Evolutionary conservation across 805 yeast genomes (phyloP).

Genomic region (Yarrowia bubula): DNA sequence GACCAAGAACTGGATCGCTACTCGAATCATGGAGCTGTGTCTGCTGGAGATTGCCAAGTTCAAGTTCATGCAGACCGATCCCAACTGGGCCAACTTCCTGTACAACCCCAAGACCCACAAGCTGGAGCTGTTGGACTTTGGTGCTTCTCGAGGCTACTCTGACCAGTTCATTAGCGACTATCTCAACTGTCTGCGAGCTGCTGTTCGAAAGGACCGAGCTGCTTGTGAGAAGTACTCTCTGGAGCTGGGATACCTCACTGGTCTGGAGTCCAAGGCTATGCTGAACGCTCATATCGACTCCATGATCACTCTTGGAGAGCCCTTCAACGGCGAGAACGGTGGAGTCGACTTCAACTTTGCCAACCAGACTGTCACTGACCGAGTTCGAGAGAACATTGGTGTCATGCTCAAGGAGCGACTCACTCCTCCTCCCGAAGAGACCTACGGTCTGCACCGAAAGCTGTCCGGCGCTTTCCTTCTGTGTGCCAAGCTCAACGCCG

Average conservation of each 20-base stretch:
- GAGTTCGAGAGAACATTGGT: slow-evolving; percentile 84
- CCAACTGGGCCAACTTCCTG: slow-evolving; percentile 97
- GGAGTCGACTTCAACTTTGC: slow-evolving; percentile 61
- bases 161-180: slow-evolving; percentile 68
- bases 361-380: slow-evolving; percentile 86
- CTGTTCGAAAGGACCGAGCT: slow-evolving; percentile 64
- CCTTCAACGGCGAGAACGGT: slow-evolving; percentile 60
- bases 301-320: slow-evolving; percentile 87
- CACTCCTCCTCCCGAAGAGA: slow-evolving; percentile 98
- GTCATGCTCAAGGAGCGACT: slow-evolving; percentile 88
- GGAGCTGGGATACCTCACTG: slow-evolving; percentile 84
- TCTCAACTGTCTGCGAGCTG: slow-evolving; percentile 67
- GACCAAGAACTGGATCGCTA: slow-evolving; percentile 75
- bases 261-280: slow-evolving; percentile 85
- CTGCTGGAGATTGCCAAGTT: slow-evolving; percentile 79
- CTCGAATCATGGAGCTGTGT: slow-evolving; percentile 82
- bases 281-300: slow-evolving; percentile 89
- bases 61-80: slow-evolving; percentile 96
- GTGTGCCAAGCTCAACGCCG: slow-evolving; percentile 81
- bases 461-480: slow-evolving; percentile 89
- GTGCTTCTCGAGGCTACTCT: slow-evolving; percentile 83
- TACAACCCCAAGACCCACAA: slow-evolving; percentile 68
- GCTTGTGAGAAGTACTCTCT: slow-evolving; percentile 63
- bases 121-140: slow-evolving; percentile 89
- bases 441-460: slow-evolving; percentile 93